These are phyloP conservation scores for Fomitopsis betulina DNA, from an alignment of 1,284 basidiomycete species.

Conservation along the genomic window DNA sequence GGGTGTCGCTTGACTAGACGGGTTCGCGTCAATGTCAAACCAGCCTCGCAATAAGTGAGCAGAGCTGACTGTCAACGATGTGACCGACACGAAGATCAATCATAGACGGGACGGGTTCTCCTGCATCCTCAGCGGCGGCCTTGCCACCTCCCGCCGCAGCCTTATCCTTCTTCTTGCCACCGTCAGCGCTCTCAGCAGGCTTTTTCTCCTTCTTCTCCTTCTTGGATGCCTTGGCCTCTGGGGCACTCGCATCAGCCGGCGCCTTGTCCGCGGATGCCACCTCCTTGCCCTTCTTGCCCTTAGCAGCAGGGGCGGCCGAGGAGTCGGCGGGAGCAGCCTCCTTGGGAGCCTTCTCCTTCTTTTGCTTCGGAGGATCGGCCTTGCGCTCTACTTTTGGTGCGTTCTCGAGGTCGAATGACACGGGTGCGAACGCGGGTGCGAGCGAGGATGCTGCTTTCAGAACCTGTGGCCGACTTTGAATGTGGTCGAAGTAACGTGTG, in stretches of 20 bases:
- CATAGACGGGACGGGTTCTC: constrained; percentile 87
- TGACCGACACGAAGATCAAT: constrained; percentile 90
- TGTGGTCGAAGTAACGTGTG: constrained; percentile 91
- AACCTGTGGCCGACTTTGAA: constrained; percentile 70
- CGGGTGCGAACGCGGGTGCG: constrained; percentile 52
- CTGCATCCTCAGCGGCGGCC: constrained; percentile 48
- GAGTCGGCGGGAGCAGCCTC: constrained; percentile 24
- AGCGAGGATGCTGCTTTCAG: constrained; percentile 48
- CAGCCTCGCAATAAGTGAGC: not conserved
- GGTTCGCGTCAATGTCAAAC: not conserved
- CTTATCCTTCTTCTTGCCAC: constrained; percentile 38
- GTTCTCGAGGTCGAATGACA: constrained; percentile 71
- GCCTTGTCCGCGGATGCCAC: constrained; percentile 22
- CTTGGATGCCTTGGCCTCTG: constrained; percentile 30
- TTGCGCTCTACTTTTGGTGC: constrained; percentile 75
- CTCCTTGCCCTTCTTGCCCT: constrained; percentile 21
- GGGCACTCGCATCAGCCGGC: constrained; percentile 21
- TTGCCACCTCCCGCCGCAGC: constrained; percentile 32
- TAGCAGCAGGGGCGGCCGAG: constrained; percentile 17
- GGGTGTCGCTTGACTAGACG: constrained; percentile 84
- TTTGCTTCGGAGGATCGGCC: constrained; percentile 61
- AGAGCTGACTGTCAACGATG: constrained; percentile 76
- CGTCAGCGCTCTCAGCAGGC: constrained; percentile 27
- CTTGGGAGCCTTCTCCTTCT: constrained; percentile 73
- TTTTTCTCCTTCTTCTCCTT: constrained; percentile 48